phyloP scores from a whole-genome alignment of 1,284 basidiomycete species.

The Ganoderma leucocontextum region DNA sequence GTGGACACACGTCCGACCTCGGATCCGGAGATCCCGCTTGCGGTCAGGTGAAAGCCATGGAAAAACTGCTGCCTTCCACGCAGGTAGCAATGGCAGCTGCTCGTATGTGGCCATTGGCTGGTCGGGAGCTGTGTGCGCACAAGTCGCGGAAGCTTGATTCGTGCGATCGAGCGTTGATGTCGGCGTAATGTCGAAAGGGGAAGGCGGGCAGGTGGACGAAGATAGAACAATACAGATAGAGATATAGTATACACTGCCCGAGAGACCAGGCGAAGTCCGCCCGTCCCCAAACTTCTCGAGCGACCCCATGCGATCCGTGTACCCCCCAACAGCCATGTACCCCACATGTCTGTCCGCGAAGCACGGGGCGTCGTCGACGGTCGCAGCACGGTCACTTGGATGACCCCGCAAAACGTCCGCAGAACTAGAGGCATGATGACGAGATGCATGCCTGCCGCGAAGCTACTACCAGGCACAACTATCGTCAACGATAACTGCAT shows the following conservation, averaged over 20 bases:
- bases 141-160: conserved; percentile 1
- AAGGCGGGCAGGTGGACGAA: not conserved
- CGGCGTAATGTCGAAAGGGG: not conserved
- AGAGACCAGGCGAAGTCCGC: not conserved
- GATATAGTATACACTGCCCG: not conserved
- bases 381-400: not conserved
- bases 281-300: not conserved
- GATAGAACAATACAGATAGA: conserved; percentile 7
- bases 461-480: not conserved
- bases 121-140: not conserved
- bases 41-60: not conserved
- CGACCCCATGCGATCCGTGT: not conserved
- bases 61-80: not conserved
- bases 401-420: not conserved
- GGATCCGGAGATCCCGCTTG: conserved; percentile 1
- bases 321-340: not conserved
- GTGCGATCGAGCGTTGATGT: not conserved
- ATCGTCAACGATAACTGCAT: not conserved
- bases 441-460: not conserved
- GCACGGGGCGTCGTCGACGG: not conserved
- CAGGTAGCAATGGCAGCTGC: not conserved
- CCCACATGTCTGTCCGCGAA: not conserved
- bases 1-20: not conserved
- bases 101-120: not conserved
- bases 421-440: not conserved